Base-by-base conservation (phyloP, 495 filamentous ascomycete species). In the Tetracladium marchalianum region DNA sequence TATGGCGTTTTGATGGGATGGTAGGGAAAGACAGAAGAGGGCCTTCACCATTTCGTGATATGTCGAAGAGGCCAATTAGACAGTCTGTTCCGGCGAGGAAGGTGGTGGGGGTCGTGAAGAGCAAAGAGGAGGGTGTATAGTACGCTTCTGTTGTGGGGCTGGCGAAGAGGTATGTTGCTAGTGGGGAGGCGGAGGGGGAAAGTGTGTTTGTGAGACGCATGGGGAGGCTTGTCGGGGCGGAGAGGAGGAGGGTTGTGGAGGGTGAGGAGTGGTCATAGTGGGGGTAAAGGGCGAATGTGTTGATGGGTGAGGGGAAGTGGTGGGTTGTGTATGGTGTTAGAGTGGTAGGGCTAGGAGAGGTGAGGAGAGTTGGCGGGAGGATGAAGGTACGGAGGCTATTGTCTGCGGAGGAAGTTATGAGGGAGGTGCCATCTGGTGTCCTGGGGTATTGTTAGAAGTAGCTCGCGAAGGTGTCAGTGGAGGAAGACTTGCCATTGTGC, bases 371-470 rank as follows among this genome's bases (percentile, higher is more conserved):
- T 10, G 70, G 67, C 0, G 87, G 87, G 36, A 95, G 56, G 27
- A 93, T 75, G 62, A 80, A 92, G 11, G 80, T 77, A 41, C 77
- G 70, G 35, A 93, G 69, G 39, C 65, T 68, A 53, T 89, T 78
- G 48, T 86, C 73, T 6, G 77, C 79, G 34, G 73, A 81, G 19
- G 75, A 73, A n/a, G 88, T 84, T 55, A 98, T 58, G 39, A 96
- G 64, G 6, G 77, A 78, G 9, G 87, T 92, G 12, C 90, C 87
- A 58, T 95, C 90, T 39, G 85, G 78, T 6, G 86, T 78, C 82
- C 80, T 79, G 54, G 33, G 51, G 18, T 8, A 1, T 15, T 27
- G 31, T 46, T 43, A 44, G 27, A 18, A 17, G 27, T 51, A n/a
- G 1, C 5, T 31, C 7, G n/a, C 35, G 27, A 43, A 39, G 19